These are phyloP conservation scores for Metschnikowia lachancei DNA, from an alignment of 805 yeast genomes.

Conservation along the genomic window DNA sequence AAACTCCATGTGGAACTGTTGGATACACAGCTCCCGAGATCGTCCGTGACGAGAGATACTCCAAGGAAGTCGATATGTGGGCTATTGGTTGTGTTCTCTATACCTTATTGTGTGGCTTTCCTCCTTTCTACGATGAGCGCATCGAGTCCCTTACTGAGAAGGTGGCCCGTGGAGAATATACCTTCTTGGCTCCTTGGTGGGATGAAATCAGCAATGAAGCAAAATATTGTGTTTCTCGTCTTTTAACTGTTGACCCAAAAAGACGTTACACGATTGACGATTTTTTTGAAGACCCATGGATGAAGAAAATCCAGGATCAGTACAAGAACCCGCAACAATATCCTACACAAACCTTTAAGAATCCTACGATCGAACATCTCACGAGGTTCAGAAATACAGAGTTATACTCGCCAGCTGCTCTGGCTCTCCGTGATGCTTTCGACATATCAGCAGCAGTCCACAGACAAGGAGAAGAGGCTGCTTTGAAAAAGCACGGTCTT, in stretches of 20 bases:
- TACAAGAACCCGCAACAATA: conserved; percentile 9
- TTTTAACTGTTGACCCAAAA: conserved; percentile 68
- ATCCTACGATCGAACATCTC: conserved; percentile 7
- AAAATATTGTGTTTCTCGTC: conserved; percentile 60
- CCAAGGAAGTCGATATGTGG: conserved; percentile 71
- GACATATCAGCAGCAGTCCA: conserved; percentile 85
- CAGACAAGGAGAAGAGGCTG: conserved; percentile 68
- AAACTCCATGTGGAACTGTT: conserved; percentile 75
- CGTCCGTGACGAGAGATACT: conserved; percentile 50
- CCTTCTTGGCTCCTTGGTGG: conserved; percentile 85
- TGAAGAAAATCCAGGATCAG: conserved; percentile 18
- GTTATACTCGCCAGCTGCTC: conserved; percentile 68
- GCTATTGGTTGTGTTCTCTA: conserved; percentile 70
- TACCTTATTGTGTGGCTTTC: conserved; percentile 69
- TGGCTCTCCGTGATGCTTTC: conserved; percentile 80
- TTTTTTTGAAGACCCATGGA: conserved; percentile 71
- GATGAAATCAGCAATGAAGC: conserved; percentile 75
- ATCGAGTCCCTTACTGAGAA: conserved; percentile 59
- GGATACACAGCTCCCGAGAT: conserved; percentile 78
- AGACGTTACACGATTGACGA: conserved; percentile 67
- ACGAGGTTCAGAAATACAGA: conserved; percentile 24
- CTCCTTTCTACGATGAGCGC: conserved; percentile 75
- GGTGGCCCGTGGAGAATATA: conserved; percentile 67
- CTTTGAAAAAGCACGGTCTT: conserved; percentile 26
- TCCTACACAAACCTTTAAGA: conserved; percentile 4